phyloP scores from a whole-genome alignment of 140 eudicot species.

The Anethum foeniculum region DNA sequence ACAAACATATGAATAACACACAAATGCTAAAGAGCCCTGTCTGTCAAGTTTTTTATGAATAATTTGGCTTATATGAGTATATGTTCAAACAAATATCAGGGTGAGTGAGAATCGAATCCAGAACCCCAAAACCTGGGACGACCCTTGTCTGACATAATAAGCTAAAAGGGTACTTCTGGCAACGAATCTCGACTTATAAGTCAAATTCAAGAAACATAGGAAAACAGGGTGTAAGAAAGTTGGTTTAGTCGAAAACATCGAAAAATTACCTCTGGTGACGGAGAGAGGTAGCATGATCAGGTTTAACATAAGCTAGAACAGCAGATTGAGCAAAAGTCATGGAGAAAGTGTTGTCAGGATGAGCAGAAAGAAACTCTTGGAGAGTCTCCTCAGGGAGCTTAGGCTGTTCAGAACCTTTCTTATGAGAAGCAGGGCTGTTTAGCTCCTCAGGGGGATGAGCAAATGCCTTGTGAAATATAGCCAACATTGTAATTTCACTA shows the following conservation, averaged over 20 bases:
- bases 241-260: background rate
- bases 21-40: too few relatives aligned
- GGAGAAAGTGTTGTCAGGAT: slow-evolving; percentile 59
- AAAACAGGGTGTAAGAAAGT: too few relatives aligned
- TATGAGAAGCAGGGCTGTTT: slow-evolving; percentile 50
- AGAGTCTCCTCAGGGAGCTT: slow-evolving; percentile 76
- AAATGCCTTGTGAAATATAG: slow-evolving; percentile 82
- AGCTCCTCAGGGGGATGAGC: slow-evolving; percentile 96
- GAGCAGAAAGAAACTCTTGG: slow-evolving; percentile 40
- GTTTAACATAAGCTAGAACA: slow-evolving; percentile 65
- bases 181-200: too few relatives aligned
- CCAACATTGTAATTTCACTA: slow-evolving; percentile 42
- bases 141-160: too few relatives aligned
- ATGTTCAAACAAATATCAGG: too few relatives aligned
- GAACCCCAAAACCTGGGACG: too few relatives aligned
- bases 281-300: slow-evolving; percentile 9
- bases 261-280: slow-evolving; percentile 30
- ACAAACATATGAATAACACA: background rate
- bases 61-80: too few relatives aligned
- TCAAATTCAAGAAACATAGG: too few relatives aligned
- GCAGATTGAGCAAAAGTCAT: slow-evolving; percentile 74
- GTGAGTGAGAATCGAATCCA: too few relatives aligned
- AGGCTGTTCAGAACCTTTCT: slow-evolving; percentile 26
- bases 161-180: too few relatives aligned
- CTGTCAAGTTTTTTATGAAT: too few relatives aligned